phyloP scores from a whole-genome alignment of 192 early-diverging fungal genomes.

The Gryganskiella cystojenkinii region DNA sequence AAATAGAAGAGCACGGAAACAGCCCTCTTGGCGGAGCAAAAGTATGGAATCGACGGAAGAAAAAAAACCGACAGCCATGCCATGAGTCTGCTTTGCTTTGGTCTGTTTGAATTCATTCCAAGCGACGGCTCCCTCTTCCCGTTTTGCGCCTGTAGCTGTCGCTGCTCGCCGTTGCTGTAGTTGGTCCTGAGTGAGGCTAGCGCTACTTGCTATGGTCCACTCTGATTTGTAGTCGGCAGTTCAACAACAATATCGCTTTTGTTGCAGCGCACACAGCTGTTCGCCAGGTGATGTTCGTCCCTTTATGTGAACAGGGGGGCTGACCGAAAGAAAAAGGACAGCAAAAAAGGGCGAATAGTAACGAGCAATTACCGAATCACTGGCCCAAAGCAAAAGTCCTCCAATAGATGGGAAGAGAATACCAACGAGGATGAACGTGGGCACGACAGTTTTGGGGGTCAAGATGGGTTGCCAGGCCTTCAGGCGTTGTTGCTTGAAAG shows the following conservation, averaged over 20 bases:
- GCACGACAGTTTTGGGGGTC: slow-evolving; percentile 97
- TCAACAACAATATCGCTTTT: not conserved
- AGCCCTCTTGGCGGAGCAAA: not conserved
- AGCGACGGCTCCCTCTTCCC: too few relatives aligned
- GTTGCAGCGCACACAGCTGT: not conserved
- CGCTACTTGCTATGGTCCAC: too few relatives aligned
- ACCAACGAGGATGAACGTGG: slow-evolving; percentile 94
- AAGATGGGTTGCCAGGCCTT: slow-evolving; percentile 99
- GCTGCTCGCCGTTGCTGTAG: too few relatives aligned
- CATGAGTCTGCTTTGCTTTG: not conserved
- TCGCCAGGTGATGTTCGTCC: too few relatives aligned
- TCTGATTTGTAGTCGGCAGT: too few relatives aligned
- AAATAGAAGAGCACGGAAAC: not conserved
- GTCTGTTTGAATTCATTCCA: too few relatives aligned
- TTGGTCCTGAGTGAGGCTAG: too few relatives aligned
- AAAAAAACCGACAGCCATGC: not conserved
- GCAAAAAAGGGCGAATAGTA: not conserved
- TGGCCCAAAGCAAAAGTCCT: slow-evolving; percentile 89
- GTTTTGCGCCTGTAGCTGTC: too few relatives aligned
- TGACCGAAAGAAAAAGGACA: not conserved
- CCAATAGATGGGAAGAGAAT: slow-evolving; percentile 97
- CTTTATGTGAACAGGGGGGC: too few relatives aligned
- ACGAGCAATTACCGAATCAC: slow-evolving; percentile 69
- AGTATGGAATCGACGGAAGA: not conserved
- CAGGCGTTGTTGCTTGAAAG: slow-evolving; percentile 99